Evolutionary conservation across 345 rosid genomes (phyloP).

Genomic region (Noccaea bulbosa): DNA sequence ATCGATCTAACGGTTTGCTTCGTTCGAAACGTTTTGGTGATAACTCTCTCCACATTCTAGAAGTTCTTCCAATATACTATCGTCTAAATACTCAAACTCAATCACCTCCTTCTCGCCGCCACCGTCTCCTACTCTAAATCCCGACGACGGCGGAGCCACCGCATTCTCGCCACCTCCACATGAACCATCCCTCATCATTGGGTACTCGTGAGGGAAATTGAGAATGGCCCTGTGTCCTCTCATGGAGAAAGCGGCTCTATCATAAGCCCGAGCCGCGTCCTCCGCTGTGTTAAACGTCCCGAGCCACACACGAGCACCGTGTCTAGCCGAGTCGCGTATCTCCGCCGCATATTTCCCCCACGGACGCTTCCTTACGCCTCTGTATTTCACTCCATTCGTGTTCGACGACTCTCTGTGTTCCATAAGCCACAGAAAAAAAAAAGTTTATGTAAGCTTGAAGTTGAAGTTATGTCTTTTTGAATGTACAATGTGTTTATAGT

Average conservation of each 20-base stretch:
- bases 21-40: constrained; percentile 14
- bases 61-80: constrained; percentile 75
- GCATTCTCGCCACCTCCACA: constrained; percentile 21
- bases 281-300: constrained; percentile 65
- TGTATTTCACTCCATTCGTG: constrained; percentile 51
- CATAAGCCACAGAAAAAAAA: neutral
- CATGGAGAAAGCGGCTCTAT: constrained; percentile 61
- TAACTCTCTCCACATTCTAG: constrained; percentile 48
- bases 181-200: constrained; percentile 21
- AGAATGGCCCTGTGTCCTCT: constrained; percentile 64
- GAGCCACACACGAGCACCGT: constrained; percentile 71
- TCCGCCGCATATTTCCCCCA: constrained; percentile 91
- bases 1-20: constrained; percentile 19
- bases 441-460: neutral
- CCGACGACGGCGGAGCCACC: constrained; percentile 36
- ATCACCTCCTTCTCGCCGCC: constrained; percentile 51
- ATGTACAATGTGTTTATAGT: constrained; percentile 31
- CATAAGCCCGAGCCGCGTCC: constrained; percentile 69
- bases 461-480: constrained; percentile 8
- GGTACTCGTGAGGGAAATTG: constrained; percentile 69
- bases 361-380: constrained; percentile 73
- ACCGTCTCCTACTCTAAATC: constrained; percentile 22
- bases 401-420: constrained; percentile 32
- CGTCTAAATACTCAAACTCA: constrained; percentile 78
- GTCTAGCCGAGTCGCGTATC: constrained; percentile 76